These are phyloP conservation scores for Chlamydomonas reinhardtii DNA, from an alignment of 163 green algal genomes.

Conservation along the genomic window DNA sequence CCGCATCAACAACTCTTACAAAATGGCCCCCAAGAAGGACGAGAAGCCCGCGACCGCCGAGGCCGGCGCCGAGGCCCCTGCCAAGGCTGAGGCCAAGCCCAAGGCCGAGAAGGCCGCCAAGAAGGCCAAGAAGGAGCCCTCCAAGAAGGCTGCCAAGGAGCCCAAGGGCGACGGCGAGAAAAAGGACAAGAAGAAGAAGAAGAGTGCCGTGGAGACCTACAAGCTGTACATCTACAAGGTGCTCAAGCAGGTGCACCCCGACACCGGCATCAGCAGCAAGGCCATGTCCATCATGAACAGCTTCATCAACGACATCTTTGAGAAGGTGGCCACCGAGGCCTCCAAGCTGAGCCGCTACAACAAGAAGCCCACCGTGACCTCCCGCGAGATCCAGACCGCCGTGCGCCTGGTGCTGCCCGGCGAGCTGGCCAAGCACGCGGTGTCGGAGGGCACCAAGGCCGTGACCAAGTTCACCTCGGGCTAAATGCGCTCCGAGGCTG, in stretches of 20 bases:
- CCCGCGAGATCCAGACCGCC: constrained; percentile 83
- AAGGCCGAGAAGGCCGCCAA: no score
- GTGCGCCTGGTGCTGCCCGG: constrained; percentile 87
- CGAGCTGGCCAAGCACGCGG: constrained; percentile 94
- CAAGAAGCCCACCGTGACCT: constrained; percentile 92
- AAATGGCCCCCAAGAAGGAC: no score
- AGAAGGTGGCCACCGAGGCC: constrained; percentile 91
- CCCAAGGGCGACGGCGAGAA: no score
- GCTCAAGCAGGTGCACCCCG: constrained; percentile 88
- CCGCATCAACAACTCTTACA: no score
- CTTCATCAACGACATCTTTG: constrained; percentile 92
- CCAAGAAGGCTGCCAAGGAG: no score
- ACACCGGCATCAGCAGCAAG: constrained; percentile 87
- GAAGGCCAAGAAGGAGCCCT: no score
- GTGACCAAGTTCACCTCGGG: constrained; percentile 96
- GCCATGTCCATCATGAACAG: constrained; percentile 83
- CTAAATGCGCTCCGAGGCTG: constrained; percentile 50
- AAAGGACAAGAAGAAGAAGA: background rate
- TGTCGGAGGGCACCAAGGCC: constrained; percentile 96
- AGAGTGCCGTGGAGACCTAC: constrained; percentile 42
- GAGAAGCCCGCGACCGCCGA: no score
- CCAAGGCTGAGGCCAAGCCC: no score
- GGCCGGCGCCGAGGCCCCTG: no score
- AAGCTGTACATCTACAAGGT: constrained; percentile 94
- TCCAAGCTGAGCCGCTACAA: constrained; percentile 85